Conservation (phyloP, 768 basidiomycete species). For the Hirschioporus abietinus region DNA sequence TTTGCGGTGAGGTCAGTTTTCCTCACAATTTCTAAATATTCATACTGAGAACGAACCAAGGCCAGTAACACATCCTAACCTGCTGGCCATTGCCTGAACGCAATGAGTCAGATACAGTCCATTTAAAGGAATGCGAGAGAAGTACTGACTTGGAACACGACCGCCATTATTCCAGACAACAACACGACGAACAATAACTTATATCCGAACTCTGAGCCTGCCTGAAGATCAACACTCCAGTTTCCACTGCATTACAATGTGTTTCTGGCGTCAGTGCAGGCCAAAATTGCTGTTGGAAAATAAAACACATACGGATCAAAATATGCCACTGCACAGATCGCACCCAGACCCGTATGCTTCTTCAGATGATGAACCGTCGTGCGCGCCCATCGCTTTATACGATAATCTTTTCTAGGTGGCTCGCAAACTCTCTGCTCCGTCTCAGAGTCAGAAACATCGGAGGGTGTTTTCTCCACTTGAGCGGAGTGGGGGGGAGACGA, state of each 20-base stretch:
- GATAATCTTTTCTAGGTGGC: not conserved
- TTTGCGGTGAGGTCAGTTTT: conserved; percentile 16
- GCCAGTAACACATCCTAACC: conserved; percentile 33
- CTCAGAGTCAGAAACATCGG: not conserved
- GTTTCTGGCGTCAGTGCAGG: not conserved
- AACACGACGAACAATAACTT: conserved; percentile 42
- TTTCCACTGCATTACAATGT: conserved; percentile 24
- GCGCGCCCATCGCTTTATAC: not conserved
- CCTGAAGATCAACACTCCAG: conserved; percentile 41
- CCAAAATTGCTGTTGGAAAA: not conserved
- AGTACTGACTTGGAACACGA: conserved; percentile 31
- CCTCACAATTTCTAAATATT: conserved; percentile 8
- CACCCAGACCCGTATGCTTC: conserved; percentile 75
- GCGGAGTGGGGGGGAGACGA: not conserved
- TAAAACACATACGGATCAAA: conserved; percentile 71
- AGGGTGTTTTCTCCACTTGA: not conserved
- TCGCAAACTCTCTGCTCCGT: not conserved
- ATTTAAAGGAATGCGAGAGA: not conserved
- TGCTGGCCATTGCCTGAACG: conserved; percentile 31
- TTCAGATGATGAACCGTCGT: conserved; percentile 36
- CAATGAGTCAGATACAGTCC: not conserved
- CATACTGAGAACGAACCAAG: conserved; percentile 17
- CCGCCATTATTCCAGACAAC: conserved; percentile 38
- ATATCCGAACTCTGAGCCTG: conserved; percentile 40
- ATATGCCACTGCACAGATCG: conserved; percentile 85